These are phyloP conservation scores for Pseudopithomyces maydicus DNA, from an alignment of 2,329 filamentous ascomycete genomes.

Conservation along the genomic window DNA sequence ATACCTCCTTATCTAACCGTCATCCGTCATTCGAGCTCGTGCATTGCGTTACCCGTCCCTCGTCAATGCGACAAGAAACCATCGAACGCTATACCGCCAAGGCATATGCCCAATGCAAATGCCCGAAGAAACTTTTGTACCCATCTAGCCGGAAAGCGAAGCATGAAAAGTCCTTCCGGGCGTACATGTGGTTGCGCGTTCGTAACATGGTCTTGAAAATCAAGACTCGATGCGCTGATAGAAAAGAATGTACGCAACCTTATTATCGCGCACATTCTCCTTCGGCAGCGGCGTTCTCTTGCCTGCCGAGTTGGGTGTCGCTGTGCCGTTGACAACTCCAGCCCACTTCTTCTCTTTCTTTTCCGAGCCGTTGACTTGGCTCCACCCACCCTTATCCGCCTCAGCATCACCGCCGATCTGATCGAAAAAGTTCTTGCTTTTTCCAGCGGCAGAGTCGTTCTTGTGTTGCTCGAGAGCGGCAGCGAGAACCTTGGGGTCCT, in stretches of 20 bases:
- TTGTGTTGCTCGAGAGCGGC: constrained; percentile 71
- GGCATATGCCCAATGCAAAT: constrained; percentile 4
- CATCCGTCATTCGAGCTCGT: constrained; percentile 7
- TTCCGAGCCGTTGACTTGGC: constrained; percentile 74
- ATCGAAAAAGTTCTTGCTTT: constrained; percentile 75
- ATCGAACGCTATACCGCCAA: constrained; percentile 1
- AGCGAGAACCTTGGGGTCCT: constrained; percentile 72
- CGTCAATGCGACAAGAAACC: constrained; percentile 1
- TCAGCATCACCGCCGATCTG: constrained; percentile 66
- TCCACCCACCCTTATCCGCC: constrained; percentile 76
- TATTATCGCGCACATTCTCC: constrained; percentile 79
- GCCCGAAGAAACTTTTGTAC: constrained; percentile 11
- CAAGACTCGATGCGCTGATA: constrained; percentile 74
- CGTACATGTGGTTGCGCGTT: not conserved
- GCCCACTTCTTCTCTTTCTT: constrained; percentile 71
- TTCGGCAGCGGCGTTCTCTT: constrained; percentile 59
- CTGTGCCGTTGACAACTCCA: constrained; percentile 65
- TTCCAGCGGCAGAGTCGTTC: constrained; percentile 56
- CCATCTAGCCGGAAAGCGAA: constrained; percentile 5
- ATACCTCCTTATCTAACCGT: not conserved
- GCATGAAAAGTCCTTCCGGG: not conserved
- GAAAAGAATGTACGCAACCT: constrained; percentile 95
- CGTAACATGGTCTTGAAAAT: not conserved
- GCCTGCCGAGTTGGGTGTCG: constrained; percentile 57
- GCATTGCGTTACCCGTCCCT: not conserved